These are phyloP conservation scores for Dactylonectria macrodidyma DNA, from an alignment of 2,329 filamentous ascomycete species.

Conservation along the genomic window DNA sequence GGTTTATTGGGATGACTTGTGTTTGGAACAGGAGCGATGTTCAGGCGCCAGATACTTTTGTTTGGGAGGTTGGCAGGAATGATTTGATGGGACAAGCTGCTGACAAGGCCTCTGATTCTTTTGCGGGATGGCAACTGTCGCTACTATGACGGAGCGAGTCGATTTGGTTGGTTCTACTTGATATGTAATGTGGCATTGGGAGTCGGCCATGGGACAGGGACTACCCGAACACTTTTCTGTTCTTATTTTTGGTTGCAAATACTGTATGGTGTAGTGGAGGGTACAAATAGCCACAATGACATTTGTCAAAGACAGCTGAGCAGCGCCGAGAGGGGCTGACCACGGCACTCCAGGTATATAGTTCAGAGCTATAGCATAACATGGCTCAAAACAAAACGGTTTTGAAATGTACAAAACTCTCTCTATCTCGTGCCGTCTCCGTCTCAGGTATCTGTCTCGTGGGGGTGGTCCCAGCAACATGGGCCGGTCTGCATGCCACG, in stretches of 20 bases:
- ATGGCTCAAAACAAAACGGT: slow-evolving; percentile 13
- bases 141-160: slow-evolving; percentile 31
- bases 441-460: not conserved
- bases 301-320: not conserved
- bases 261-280: not conserved
- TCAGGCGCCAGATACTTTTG: slow-evolving; percentile 19
- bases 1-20: slow-evolving; percentile 34
- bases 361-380: slow-evolving; percentile 11
- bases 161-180: slow-evolving; percentile 19
- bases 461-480: slow-evolving; percentile 3
- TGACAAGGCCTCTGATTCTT: slow-evolving; percentile 13
- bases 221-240: slow-evolving; percentile 21
- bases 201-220: slow-evolving; percentile 2
- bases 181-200: slow-evolving; percentile 25
- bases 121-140: slow-evolving; percentile 29
- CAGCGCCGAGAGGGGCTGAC: slow-evolving; percentile 18
- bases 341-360: slow-evolving; percentile 28
- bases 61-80: slow-evolving; percentile 6
- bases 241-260: slow-evolving; percentile 9
- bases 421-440: not conserved
- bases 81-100: slow-evolving; percentile 31
- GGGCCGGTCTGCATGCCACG: slow-evolving; percentile 16
- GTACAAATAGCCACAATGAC: not conserved
- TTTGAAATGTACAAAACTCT: slow-evolving; percentile 3
- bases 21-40: slow-evolving; percentile 22